Conservation (phyloP, 148 eudicot species). For the Chenopodium album region DNA sequence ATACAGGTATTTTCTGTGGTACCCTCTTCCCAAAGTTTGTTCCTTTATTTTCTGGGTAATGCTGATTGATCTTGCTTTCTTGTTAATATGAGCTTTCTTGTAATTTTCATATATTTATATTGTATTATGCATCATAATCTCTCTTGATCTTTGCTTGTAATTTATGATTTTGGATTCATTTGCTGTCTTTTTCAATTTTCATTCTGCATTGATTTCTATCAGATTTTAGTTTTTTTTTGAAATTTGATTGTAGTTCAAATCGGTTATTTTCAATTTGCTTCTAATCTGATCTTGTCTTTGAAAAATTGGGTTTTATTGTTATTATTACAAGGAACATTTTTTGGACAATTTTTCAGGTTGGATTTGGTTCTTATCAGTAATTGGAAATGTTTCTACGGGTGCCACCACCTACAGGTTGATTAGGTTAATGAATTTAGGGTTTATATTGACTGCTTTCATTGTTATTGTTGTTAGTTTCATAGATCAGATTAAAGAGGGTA, state of each 20-base stretch:
- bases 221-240: background rate
- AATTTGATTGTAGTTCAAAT: background rate
- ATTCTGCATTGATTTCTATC: background rate
- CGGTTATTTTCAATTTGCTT: background rate
- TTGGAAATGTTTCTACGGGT: conserved; percentile 36
- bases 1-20: conserved; percentile 23
- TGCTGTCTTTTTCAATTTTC: background rate
- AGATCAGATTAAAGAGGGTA: conserved; percentile 27
- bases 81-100: background rate
- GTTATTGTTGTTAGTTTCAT: conserved; percentile 27
- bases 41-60: background rate
- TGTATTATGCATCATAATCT: background rate
- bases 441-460: conserved; percentile 18
- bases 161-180: background rate
- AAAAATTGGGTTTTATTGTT: background rate
- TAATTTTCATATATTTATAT: background rate
- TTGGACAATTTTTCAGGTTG: conserved; percentile 24
- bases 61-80: background rate
- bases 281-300: background rate
- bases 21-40: conserved; percentile 6
- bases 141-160: background rate
- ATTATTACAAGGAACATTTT: background rate
- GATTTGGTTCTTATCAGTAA: conserved; percentile 28
- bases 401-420: conserved; percentile 32
- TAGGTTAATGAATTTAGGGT: conserved; percentile 25